Evolutionary conservation across 805 yeast species (phyloP).

Genomic region (Pichia thaimueangensis): DNA sequence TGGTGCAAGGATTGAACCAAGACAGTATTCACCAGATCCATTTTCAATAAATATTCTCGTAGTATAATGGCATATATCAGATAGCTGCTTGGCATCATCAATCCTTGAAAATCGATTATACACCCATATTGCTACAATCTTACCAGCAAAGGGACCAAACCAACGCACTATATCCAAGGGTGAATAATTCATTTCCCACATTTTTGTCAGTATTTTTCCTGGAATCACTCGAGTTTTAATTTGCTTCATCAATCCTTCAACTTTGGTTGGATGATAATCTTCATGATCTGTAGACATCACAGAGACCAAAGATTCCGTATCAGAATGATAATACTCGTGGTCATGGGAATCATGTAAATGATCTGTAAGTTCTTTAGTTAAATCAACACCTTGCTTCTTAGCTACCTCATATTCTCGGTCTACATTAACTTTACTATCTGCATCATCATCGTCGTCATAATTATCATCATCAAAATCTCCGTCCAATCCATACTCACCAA

Average conservation of each 20-base stretch:
- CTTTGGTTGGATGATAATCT: slow-evolving; percentile 5
- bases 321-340: slow-evolving; percentile 6
- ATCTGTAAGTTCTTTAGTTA: slow-evolving; percentile 28
- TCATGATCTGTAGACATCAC: slow-evolving; percentile 7
- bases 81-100: slow-evolving; percentile 25
- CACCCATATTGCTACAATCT: slow-evolving; percentile 48
- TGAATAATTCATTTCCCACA: slow-evolving; percentile 51
- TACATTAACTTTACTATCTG: neutral
- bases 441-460: neutral
- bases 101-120: slow-evolving; percentile 37
- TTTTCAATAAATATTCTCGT: slow-evolving; percentile 45
- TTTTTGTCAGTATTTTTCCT: slow-evolving; percentile 31
- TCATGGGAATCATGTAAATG: slow-evolving; percentile 11
- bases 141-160: slow-evolving; percentile 50
- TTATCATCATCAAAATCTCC: neutral
- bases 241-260: slow-evolving; percentile 17
- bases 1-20: slow-evolving; percentile 53
- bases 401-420: slow-evolving; percentile 17
- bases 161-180: slow-evolving; percentile 48
- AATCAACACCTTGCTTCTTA: slow-evolving; percentile 25
- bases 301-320: slow-evolving; percentile 8
- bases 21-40: slow-evolving; percentile 61
- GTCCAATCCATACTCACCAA: neutral
- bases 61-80: slow-evolving; percentile 47
- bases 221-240: slow-evolving; percentile 28